Percentiles rank a stretch among this genome's conserved stretches.
Conservation (phyloP, 768 basidiomycete genomes). For the Trametes cinnabarina region DNA sequence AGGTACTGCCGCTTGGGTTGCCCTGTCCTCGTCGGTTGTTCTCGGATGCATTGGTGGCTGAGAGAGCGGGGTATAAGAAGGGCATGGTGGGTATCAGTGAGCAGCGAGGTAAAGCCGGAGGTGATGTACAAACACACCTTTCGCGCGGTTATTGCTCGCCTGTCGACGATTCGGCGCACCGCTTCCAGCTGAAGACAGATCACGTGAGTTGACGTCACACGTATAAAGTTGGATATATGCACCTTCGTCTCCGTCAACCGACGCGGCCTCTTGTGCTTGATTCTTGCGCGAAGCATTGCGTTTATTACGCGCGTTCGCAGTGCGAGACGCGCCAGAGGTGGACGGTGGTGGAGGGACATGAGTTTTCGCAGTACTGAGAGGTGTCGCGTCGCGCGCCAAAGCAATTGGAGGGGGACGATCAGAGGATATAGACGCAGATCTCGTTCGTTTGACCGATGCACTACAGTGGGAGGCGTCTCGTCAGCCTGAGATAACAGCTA, state of each 20-base stretch:
- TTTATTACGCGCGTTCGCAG: slow-evolving; percentile 29
- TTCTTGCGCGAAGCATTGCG: slow-evolving; percentile 32
- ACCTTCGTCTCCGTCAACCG: slow-evolving; percentile 67
- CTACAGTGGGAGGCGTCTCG: slow-evolving; percentile 30
- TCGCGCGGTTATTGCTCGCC: slow-evolving; percentile 39
- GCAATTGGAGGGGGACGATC: slow-evolving; percentile 47
- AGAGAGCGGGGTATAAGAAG: slow-evolving; percentile 9
- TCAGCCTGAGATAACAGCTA: background rate
- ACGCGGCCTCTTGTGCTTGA: slow-evolving; percentile 29
- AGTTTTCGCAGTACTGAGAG: slow-evolving; percentile 30
- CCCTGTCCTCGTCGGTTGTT: slow-evolving; percentile 50
- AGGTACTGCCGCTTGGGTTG: slow-evolving; percentile 33
- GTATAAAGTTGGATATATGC: slow-evolving; percentile 13
- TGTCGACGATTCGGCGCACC: slow-evolving; percentile 31
- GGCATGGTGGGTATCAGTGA: slow-evolving; percentile 17
- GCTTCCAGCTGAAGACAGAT: slow-evolving; percentile 33
- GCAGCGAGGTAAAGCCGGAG: slow-evolving; percentile 22
- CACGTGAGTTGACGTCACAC: slow-evolving; percentile 36
- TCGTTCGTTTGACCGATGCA: slow-evolving; percentile 64
- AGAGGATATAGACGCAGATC: slow-evolving; percentile 72
- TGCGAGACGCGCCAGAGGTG: slow-evolving; percentile 21
- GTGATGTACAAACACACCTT: slow-evolving; percentile 28
- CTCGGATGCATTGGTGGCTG: slow-evolving; percentile 40
- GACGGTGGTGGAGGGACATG: slow-evolving; percentile 17
- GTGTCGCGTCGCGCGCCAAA: slow-evolving; percentile 26